phyloP scores from a whole-genome alignment of 371 early-diverging fungal species.

The Mortierella sp. region DNA sequence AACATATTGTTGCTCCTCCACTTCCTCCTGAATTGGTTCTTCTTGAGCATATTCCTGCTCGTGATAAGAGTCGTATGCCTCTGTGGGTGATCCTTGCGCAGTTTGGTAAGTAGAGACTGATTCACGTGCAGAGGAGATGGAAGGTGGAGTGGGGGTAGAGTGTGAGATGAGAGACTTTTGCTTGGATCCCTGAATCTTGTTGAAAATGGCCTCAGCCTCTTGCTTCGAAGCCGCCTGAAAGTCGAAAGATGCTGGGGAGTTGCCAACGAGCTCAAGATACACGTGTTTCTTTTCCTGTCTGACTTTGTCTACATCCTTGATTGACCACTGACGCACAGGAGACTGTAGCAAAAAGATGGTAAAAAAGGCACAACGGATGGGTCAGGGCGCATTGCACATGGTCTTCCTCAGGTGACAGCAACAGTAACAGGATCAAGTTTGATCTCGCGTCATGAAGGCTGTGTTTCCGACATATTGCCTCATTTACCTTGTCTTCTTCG shows the following conservation, averaged over 20 bases:
- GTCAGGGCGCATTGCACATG: neutral
- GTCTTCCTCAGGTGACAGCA: neutral
- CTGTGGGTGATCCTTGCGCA: conserved; percentile 43
- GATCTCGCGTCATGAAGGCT: no score
- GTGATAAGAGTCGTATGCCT: conserved; percentile 32
- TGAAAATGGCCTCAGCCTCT: conserved; percentile 74
- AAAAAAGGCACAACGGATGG: neutral
- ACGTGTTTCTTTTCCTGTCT: conserved; percentile 71
- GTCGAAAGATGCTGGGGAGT: conserved; percentile 66
- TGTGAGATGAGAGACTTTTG: conserved; percentile 57
- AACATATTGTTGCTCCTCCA: conserved; percentile 33
- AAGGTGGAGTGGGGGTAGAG: conserved; percentile 31
- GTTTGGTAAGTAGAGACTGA: conserved; percentile 51
- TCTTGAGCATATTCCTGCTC: conserved; percentile 37
- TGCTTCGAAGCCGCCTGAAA: conserved; percentile 74
- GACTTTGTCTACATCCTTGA: conserved; percentile 68
- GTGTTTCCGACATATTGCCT: no score
- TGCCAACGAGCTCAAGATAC: conserved; percentile 69
- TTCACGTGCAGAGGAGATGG: conserved; percentile 31
- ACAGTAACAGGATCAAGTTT: neutral
- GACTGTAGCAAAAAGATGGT: conserved; percentile 34
- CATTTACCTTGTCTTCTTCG: conserved; percentile 74
- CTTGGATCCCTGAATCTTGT: conserved; percentile 68
- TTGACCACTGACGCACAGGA: conserved; percentile 74
- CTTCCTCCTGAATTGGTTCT: conserved; percentile 35